Conservation (phyloP, 768 basidiomycete genomes). For the Russula vinacea region DNA sequence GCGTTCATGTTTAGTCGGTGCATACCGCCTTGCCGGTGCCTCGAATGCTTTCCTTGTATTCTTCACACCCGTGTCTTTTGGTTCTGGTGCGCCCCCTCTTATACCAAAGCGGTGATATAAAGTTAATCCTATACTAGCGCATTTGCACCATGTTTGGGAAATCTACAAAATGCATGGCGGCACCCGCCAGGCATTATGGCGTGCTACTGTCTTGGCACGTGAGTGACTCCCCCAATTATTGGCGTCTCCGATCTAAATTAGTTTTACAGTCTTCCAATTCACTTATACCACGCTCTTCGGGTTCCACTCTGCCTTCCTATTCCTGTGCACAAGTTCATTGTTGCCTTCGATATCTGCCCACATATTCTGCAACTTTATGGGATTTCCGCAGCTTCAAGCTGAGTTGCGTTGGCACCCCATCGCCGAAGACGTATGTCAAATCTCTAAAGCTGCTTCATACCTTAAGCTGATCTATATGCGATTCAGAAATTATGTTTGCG, state of each 20-base stretch:
- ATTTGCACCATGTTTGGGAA: conserved; percentile 91
- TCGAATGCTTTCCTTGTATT: conserved; percentile 64
- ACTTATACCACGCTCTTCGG: conserved; percentile 90
- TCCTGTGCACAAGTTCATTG: conserved; percentile 81
- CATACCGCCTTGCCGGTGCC: conserved; percentile 64
- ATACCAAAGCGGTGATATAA: conserved; percentile 7
- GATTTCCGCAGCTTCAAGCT: conserved; percentile 63
- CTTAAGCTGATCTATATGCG: conserved; percentile 19
- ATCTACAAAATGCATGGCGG: conserved; percentile 72
- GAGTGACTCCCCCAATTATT: conserved; percentile 30
- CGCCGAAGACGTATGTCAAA: conserved; percentile 49
- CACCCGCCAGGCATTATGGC: conserved; percentile 57
- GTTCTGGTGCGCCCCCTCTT: conserved; percentile 56
- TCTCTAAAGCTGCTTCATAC: background rate
- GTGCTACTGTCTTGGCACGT: conserved; percentile 58
- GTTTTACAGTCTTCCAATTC: conserved; percentile 72
- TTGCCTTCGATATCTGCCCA: conserved; percentile 77
- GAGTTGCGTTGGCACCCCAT: conserved; percentile 56
- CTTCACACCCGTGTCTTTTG: conserved; percentile 81
- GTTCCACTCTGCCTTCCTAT: conserved; percentile 79
- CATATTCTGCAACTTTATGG: conserved; percentile 93
- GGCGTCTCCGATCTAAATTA: conserved; percentile 7
- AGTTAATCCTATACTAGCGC: conserved; percentile 51
- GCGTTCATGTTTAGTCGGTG: conserved; percentile 74
- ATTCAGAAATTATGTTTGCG: conserved; percentile 49